Conservation (phyloP, 768 basidiomycete genomes). For the Termitomyces sp. region DNA sequence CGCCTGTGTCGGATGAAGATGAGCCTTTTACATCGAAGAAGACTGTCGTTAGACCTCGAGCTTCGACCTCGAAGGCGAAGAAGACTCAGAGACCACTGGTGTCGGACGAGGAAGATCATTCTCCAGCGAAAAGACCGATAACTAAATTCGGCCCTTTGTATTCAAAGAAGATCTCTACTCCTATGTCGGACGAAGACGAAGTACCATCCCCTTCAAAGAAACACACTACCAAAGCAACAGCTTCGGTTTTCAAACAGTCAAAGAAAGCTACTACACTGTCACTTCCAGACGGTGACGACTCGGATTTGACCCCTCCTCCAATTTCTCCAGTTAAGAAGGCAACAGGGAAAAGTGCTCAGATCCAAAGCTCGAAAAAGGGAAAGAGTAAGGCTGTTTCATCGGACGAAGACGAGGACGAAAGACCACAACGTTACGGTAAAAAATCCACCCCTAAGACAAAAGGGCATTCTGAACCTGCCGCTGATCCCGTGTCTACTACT, state of each 20-base stretch:
- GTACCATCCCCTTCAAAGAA: background rate
- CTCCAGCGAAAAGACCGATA: background rate
- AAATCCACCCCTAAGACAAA: background rate
- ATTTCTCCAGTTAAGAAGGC: background rate
- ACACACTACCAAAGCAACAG: background rate
- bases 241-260: background rate
- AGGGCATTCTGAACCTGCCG: background rate
- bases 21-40: background rate
- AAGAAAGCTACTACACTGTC: background rate
- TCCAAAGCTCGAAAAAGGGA: background rate
- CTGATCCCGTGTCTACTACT: constrained; percentile 6
- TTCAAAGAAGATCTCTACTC: background rate
- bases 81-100: background rate
- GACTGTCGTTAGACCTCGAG: background rate
- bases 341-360: background rate
- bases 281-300: background rate
- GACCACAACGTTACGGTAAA: background rate
- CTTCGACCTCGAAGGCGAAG: background rate
- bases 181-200: background rate
- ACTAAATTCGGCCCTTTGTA: background rate
- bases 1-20: constrained; percentile 8
- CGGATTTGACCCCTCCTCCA: constrained; percentile 1
- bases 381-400: background rate
- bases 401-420: constrained; percentile 5
- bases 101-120: constrained; percentile 7